Conservation (phyloP, 305 asterid genomes). For the Fraxinus sp. region DNA sequence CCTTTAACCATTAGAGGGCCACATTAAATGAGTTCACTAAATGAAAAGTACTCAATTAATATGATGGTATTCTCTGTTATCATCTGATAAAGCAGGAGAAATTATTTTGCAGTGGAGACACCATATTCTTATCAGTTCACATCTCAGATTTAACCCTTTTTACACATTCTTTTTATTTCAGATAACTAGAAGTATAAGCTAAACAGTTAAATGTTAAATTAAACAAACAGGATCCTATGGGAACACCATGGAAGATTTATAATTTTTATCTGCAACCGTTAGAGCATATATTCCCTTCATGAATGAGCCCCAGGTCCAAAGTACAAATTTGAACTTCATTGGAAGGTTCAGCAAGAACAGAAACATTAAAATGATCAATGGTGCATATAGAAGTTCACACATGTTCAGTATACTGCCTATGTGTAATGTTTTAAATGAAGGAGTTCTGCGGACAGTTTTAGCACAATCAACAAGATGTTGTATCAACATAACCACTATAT, state of each 20-base stretch:
- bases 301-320: neutral
- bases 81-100: neutral
- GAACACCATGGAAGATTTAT: neutral
- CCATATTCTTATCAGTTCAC: neutral
- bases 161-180: neutral
- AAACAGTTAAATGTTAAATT: neutral
- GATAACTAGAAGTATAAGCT: neutral
- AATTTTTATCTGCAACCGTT: neutral
- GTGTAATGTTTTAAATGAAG: constrained; percentile 1
- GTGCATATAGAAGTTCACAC: neutral
- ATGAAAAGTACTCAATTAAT: neutral
- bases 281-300: neutral
- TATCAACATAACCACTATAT: neutral
- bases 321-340: neutral
- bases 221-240: neutral
- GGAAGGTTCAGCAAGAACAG: neutral
- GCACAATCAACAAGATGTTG: constrained; percentile 2
- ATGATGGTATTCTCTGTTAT: neutral
- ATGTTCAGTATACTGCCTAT: neutral
- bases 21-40: neutral
- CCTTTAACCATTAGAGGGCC: neutral
- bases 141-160: neutral
- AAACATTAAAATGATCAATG: neutral
- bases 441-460: neutral
- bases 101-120: neutral